A percentile compares a stretch with the other conserved stretches of the same genome.
Conservation (phyloP, 2,329 filamentous ascomycete genomes). For the Colletotrichum tropicale region DNA sequence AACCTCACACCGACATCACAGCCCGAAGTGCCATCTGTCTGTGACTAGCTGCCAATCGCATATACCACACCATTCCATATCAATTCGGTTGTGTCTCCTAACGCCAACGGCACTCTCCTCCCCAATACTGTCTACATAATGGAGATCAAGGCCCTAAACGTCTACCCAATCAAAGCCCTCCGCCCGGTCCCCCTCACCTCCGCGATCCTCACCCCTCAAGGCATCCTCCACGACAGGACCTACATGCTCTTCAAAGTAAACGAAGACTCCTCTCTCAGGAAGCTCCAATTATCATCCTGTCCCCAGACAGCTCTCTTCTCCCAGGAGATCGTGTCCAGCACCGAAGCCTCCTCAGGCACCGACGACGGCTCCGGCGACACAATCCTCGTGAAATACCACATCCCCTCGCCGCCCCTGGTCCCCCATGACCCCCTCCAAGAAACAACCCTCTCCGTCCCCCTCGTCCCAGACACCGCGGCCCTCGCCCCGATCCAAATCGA, state of each 20-base stretch:
- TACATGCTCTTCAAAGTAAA: constrained; percentile 71
- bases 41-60: neutral
- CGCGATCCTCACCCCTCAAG: constrained; percentile 63
- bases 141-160: constrained; percentile 51
- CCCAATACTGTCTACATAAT: neutral
- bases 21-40: neutral
- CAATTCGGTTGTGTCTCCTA: neutral
- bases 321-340: constrained; percentile 51
- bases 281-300: constrained; percentile 64
- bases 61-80: neutral
- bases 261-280: constrained; percentile 45
- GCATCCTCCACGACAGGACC: constrained; percentile 68
- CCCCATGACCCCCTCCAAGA: constrained; percentile 37
- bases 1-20: neutral
- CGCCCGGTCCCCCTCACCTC: constrained; percentile 60
- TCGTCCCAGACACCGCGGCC: constrained; percentile 52
- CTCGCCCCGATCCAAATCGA: constrained; percentile 56
- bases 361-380: constrained; percentile 24
- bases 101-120: neutral
- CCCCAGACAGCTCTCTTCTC: constrained; percentile 69
- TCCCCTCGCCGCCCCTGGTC: constrained; percentile 43
- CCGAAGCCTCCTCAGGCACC: constrained; percentile 46
- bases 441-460: constrained; percentile 56
- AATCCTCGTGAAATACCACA: constrained; percentile 48
- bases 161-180: constrained; percentile 79